Evolutionary conservation across 2,329 filamentous ascomycete species (phyloP).

Genomic region (Ophiocordyceps sinensis): DNA sequence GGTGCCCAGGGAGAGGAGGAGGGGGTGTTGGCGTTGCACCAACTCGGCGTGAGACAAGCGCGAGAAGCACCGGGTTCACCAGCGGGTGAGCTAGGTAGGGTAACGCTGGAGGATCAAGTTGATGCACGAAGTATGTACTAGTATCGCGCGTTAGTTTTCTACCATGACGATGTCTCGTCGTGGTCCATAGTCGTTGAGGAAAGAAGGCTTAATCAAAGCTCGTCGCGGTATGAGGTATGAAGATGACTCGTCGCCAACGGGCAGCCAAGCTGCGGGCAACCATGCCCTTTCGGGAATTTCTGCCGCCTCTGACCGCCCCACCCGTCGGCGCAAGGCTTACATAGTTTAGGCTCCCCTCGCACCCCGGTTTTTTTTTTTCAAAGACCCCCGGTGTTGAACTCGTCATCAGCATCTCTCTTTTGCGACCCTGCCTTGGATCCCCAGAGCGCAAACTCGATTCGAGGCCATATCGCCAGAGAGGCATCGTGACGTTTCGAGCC

Average conservation of each 20-base stretch:
- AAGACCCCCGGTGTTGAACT: not conserved
- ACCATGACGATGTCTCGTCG: too few species aligned
- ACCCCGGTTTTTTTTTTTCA: constrained; percentile 3
- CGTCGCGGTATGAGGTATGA: too few species aligned
- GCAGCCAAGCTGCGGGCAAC: not conserved
- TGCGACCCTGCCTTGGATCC: constrained; percentile 1
- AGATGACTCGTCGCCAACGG: too few species aligned
- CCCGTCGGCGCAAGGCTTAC: not conserved
- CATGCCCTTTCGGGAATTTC: constrained; percentile 1
- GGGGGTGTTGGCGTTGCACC: too few species aligned
- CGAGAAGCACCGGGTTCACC: too few species aligned
- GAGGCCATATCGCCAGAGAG: not conserved
- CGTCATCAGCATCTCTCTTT: not conserved
- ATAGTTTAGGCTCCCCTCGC: constrained; percentile 2
- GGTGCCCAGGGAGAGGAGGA: too few species aligned
- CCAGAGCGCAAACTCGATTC: not conserved
- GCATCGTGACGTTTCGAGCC: not conserved
- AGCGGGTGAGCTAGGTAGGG: too few species aligned
- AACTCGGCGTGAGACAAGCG: too few species aligned
- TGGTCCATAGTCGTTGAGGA: not conserved
- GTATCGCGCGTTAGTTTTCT: too few species aligned
- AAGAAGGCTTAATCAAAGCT: not conserved
- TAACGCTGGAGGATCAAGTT: too few species aligned
- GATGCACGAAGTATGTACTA: too few species aligned
- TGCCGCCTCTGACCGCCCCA: constrained; percentile 6